Evolutionary conservation across 2,329 filamentous ascomycete genomes (phyloP), one percentile per base, ranked within the genome.

Genomic region (Colletotrichum cordylinicola): DNA sequence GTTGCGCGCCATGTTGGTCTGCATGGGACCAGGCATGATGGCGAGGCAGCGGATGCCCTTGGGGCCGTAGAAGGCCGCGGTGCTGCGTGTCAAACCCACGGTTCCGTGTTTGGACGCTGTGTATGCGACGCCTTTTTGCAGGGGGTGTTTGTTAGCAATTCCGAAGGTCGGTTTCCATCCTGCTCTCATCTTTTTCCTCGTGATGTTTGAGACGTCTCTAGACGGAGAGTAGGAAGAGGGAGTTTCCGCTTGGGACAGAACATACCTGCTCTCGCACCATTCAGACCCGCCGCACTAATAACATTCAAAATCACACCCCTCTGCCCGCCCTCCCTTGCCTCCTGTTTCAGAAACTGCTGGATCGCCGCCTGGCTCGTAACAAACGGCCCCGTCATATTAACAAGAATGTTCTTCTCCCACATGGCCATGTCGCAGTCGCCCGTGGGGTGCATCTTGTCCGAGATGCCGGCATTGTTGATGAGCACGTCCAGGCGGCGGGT

Each of bases 321-420:
- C 67, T 74, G 72, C 9, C 75, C 70, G 77, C 80, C 35, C 62
- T 43, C 74, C 18, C 18, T 18, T 8, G 62, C 78, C 72, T 80
- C 80, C 78, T 87, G 84, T 68, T 84, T 82, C 70, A 89, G 79
- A 78, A 91, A 87, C 72, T 86, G 84, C 35, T 84, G 86, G 7
- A 92, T 85, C 9, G 88, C 89, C 6, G 86, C 80, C 80, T 90
- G 90, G 71, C 85, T 88, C 65, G 90, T 83, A 60, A 91, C 79
- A 70, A 88, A 90, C 0, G 89, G 86, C 0, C 89, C 91, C 8
- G 89, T 92, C 43, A 92, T 81, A 78, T 93, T 93, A 75, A 92
- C 83, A 15, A 84, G 85, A 43, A 93, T 85, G 8, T 92, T 87
- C 6, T 83, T 83, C 75, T 92, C 86, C 90, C 90, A 92, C 2